Evolutionary conservation across 2,329 filamentous ascomycete genomes (phyloP).

Genomic region (Pseudogymnoascus sp.): DNA sequence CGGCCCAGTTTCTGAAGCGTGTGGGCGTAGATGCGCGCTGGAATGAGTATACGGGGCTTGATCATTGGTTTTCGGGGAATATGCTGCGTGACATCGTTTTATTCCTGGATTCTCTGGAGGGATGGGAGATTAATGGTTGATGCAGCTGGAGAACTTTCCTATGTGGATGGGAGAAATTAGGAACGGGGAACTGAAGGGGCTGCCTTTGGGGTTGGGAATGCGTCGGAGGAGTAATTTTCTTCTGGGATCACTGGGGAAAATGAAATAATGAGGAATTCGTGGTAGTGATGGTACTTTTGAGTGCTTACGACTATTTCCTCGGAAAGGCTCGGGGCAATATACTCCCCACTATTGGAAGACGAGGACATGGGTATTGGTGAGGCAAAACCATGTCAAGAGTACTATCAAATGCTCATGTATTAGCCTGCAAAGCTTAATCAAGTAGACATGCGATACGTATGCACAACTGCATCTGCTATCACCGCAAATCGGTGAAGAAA

Average conservation of each 20-base stretch:
- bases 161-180: not conserved
- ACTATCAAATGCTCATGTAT: not conserved
- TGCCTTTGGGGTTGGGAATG: not conserved
- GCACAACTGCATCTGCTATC: not conserved
- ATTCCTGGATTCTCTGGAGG: constrained; percentile 25
- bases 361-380: not conserved
- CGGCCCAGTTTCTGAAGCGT: constrained; percentile 29
- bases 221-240: not conserved
- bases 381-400: not conserved
- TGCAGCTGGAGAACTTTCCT: not conserved
- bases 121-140: not conserved
- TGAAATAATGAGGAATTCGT: not conserved
- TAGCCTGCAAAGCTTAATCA: not conserved
- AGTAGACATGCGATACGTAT: not conserved
- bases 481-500: not conserved
- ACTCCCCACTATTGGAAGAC: not conserved
- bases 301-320: not conserved
- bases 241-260: not conserved
- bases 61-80: constrained; percentile 39
- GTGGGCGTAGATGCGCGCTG: constrained; percentile 33
- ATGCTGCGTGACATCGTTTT: constrained; percentile 35
- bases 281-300: not conserved
- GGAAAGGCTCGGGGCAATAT: not conserved
- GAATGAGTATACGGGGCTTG: constrained; percentile 35
- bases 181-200: not conserved